Evolutionary conservation across 352 stramenopile genomes (phyloP), one percentile per base, ranked within the genome.

Genomic region (Pythium utonaiense): DNA sequence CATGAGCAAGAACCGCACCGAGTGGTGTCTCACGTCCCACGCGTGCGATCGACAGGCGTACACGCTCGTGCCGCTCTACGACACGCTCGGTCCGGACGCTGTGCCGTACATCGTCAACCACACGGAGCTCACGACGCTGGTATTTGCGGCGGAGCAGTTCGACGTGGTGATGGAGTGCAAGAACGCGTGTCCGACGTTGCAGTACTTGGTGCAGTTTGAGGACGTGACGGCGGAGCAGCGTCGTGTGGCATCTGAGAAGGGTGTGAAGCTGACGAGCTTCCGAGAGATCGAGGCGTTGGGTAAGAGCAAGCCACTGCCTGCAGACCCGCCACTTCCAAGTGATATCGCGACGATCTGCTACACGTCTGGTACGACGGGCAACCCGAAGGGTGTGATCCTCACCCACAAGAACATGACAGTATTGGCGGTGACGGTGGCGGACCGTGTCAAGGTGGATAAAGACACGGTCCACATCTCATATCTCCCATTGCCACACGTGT

Each of bases 331-430:
- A 5, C 55, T 60, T 8, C 74, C 80, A 1, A 60, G 71, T 3
- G 96, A 98, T 69, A 64, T 99, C n/a, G 91, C 90, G n/a, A 98
- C 96, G 38, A 74, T 98, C 60, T 97, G 87, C 80, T 98, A 98
- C 77, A 98, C 95, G 9, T 98, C 83, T 6, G 96, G 96, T 21
- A 99, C 96, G 24, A 99, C 95, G 28, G 96, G 96, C 17, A 86
- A 97, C 74, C 96, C 97, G 36, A 99, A 99, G 77, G 96, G 96
- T 12, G 97, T 94, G 17, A 84, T 99, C 25, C 72, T 99, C 16
- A 86, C 83, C 30, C 97, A 99, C 73, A 51, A 69, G 30, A 95
- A 91, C 69, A 72, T 91, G 40, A 66, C 75, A 5, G 53, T 57
- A 14, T 45, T 66, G 14, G 62, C 71, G 0, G 30, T 72, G 5